Evolutionary conservation across 129 eudicot species (phyloP).

Genomic region (Pulicaria dysenterica): DNA sequence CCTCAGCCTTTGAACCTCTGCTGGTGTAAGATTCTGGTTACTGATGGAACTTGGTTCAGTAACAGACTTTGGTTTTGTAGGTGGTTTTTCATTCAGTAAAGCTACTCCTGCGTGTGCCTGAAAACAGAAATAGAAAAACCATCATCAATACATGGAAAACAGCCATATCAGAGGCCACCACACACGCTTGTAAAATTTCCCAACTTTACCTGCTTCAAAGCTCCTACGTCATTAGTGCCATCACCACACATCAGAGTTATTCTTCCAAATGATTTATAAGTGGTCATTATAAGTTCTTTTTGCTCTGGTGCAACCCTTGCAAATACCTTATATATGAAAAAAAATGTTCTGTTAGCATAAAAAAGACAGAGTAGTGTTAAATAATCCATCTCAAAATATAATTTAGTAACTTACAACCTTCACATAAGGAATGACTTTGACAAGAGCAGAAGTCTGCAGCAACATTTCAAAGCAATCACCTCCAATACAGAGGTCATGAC

Average conservation of each 20-base stretch:
- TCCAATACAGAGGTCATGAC: conserved; percentile 79
- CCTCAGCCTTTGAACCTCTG: conserved; percentile 70
- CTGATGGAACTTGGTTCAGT: conserved; percentile 45
- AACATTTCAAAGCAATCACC: conserved; percentile 95
- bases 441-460: conserved; percentile 77
- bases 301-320: conserved; percentile 99
- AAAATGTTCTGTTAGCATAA: conserved; percentile 12
- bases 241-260: conserved; percentile 94
- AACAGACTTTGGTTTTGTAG: conserved; percentile 54
- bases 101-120: conserved; percentile 97
- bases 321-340: conserved; percentile 65
- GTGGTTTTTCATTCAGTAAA: conserved; percentile 73
- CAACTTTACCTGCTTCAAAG: conserved; percentile 81
- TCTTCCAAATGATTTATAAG: conserved; percentile 83
- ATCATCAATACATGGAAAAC: too few relatives aligned
- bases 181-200: too few relatives aligned
- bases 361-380: neutral
- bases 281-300: conserved; percentile 89
- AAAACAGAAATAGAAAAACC: too few relatives aligned
- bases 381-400: neutral
- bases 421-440: conserved; percentile 75
- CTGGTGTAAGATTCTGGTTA: conserved; percentile 75
- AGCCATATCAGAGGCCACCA: too few relatives aligned
- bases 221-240: conserved; percentile 97
- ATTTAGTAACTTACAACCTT: conserved; percentile 50